Evolutionary conservation across 768 basidiomycete species (phyloP), one percentile per base, ranked within the genome.

Genomic region (Xerocomus brunneocitrinus): DNA sequence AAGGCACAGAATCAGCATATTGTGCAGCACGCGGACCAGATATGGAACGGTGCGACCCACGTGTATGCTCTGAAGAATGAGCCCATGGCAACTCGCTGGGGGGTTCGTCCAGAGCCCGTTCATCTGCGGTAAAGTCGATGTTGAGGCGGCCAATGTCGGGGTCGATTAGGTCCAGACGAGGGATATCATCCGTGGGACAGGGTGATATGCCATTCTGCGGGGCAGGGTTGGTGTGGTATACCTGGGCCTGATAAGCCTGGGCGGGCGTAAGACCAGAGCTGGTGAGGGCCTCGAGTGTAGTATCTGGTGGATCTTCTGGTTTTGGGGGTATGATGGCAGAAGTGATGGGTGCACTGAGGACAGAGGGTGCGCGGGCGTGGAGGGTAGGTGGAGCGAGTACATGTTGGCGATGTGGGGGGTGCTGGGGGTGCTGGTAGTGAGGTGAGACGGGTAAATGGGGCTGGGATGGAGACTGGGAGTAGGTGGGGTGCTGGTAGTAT

Each of bases 211-310:
- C 70, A 46, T 74, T 69, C 56, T 51, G 71, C 52, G 61, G 51
- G 59, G 70, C 62, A 39, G 77, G 71, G 52, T 67, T 74, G 61
- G 76, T 80, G 53, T 69, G 71, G 61, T 83, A 83, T 43, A 89
- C 77, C 67, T 91, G 87, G 8, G 84, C 82, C 63, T 89, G 90
- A 71, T 90, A 91, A 34, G 86, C 84, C 67, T 91, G 89, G 9
- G 87, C 85, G 41, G 87, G 82, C 4, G 87, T 87, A 48, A 89
- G 77, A 3, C 82, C 83, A 34, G 77, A 71, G 50, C 72, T 74
- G 16, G 75, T 71, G 43, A 74, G 60, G 24, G 69, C 67, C 55
- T 82, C 80, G 56, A 73, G 73, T 42, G 62, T 63, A 8, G 73
- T 64, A 67, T 80, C 79, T 61, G 76, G 74, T 41, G 76, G 74